Base-by-base conservation (phyloP, 768 basidiomycete genomes). In the Strobilomyces confusus region DNA sequence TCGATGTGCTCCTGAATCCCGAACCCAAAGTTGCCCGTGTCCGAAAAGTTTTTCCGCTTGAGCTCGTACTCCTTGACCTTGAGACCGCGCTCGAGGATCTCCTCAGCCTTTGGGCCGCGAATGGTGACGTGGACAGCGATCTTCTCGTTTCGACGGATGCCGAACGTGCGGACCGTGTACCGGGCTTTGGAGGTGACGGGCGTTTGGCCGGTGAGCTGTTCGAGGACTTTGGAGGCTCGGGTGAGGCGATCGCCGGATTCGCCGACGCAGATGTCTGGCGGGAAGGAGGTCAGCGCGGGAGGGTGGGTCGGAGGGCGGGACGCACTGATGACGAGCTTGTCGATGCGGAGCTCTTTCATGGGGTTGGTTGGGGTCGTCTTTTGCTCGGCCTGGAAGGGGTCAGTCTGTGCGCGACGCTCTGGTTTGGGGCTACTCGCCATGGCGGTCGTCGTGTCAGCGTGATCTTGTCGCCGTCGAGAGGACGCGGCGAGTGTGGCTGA, bases 1-100 rank as follows among this genome's bases (percentile, higher is more conserved):
- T 99, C 95, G 75, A 99, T 99, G 77, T 99, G 95, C 79, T 97
- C 92, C 77, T 95, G 92, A 70, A 97, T 91, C 71, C 95, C 95
- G 76, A 98, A 99, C 63, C 95, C 95, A 71, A 99, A 99, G 88
- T 98, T 98, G 55, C 95, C 95, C 55, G 93, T 97, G 75, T 92
- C 92, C 62, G 92, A 95, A 78, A 97, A 98, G 86, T 98, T 98
- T 73, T 82, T 84, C 75, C 92, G 90, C 69, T 86, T 84, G 74
- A 99, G 77, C 78, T 99, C 97, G 81, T 99, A 98, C 78, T 99
- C 97, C 84, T 99, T 99, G 69, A 98, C 97, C 76, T 98, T 99
- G 73, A 99, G 81, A 43, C 94, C 95, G 64, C 95, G 92, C 80
- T 99, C 95, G 64, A 99, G 80, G 71, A 98, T 98, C 75, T 99